A percentile compares a stretch with the other conserved stretches of the same genome.
These are phyloP conservation scores for Beauveria varroae DNA, from an alignment of 2,329 filamentous ascomycete species.

Conservation along the genomic window DNA sequence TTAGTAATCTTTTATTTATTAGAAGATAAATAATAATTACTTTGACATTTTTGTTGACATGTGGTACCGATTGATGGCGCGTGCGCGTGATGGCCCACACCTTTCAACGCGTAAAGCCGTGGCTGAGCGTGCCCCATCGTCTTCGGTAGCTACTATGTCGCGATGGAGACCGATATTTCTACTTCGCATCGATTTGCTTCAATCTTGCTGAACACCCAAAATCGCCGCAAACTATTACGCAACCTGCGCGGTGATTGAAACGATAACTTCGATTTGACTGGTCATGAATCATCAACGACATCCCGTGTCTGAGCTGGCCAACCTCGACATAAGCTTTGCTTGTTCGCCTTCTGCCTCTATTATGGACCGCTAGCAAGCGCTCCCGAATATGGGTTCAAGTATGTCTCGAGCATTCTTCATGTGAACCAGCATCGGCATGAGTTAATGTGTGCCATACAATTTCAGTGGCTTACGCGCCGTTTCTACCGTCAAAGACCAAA, in stretches of 20 bases:
- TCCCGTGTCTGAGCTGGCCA: neutral
- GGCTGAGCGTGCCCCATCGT: neutral
- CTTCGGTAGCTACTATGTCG: neutral
- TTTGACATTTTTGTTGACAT: too few relatives aligned
- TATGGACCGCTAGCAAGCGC: constrained; percentile 28
- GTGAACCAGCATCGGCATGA: neutral
- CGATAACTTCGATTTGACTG: neutral
- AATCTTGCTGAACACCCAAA: neutral
- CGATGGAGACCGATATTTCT: too few relatives aligned
- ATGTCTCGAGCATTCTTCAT: constrained; percentile 9
- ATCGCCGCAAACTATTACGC: neutral
- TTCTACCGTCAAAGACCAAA: neutral
- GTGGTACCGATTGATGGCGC: neutral
- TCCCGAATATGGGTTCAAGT: constrained; percentile 20
- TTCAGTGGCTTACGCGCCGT: constrained; percentile 13
- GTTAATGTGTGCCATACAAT: neutral
- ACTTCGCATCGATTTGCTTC: neutral
- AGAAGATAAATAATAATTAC: too few relatives aligned
- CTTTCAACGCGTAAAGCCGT: constrained; percentile 2
- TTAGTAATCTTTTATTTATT: too few relatives aligned
- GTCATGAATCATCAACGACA: neutral
- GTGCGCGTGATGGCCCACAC: neutral
- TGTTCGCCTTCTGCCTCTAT: constrained; percentile 13
- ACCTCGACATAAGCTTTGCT: neutral
- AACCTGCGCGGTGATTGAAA: neutral